Evolutionary conservation across 2,329 filamentous ascomycete species (phyloP).

Genomic region (Atkinsonella hypoxylon): DNA sequence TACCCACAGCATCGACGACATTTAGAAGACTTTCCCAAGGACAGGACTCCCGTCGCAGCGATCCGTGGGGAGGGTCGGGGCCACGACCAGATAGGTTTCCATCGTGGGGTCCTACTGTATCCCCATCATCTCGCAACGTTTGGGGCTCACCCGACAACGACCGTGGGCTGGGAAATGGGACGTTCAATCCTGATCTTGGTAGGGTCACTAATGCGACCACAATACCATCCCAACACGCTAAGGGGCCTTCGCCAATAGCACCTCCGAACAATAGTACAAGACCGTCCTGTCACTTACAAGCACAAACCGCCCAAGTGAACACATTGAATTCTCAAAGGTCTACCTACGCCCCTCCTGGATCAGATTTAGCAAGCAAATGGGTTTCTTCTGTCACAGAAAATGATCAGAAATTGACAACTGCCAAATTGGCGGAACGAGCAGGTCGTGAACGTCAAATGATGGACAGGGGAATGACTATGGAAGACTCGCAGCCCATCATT

Average conservation of each 20-base stretch:
- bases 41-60: slow-evolving; percentile 20
- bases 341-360: slow-evolving; percentile 16
- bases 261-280: slow-evolving; percentile 17
- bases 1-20: slow-evolving; percentile 9
- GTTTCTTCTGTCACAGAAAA: slow-evolving; percentile 29
- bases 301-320: slow-evolving; percentile 13
- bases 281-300: slow-evolving; percentile 9
- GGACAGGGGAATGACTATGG: slow-evolving; percentile 30
- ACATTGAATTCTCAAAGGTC: slow-evolving; percentile 19
- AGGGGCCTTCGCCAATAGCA: slow-evolving; percentile 34
- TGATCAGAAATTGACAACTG: slow-evolving; percentile 32
- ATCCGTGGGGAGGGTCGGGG: slow-evolving; percentile 26
- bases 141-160: slow-evolving; percentile 67
- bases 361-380: slow-evolving; percentile 30
- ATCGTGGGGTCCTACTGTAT: slow-evolving; percentile 35
- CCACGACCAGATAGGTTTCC: slow-evolving; percentile 36
- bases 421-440: slow-evolving; percentile 25
- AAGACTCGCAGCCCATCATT: slow-evolving; percentile 34
- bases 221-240: slow-evolving; percentile 20
- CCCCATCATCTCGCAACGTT: slow-evolving; percentile 45
- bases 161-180: slow-evolving; percentile 64
- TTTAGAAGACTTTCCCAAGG: slow-evolving; percentile 20
- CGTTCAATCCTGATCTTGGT: slow-evolving; percentile 53
- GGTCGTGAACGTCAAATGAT: slow-evolving; percentile 32
- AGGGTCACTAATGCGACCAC: slow-evolving; percentile 29